phyloP scores from a whole-genome alignment of 495 filamentous ascomycete species.

The Talaromyces borbonicus region DNA sequence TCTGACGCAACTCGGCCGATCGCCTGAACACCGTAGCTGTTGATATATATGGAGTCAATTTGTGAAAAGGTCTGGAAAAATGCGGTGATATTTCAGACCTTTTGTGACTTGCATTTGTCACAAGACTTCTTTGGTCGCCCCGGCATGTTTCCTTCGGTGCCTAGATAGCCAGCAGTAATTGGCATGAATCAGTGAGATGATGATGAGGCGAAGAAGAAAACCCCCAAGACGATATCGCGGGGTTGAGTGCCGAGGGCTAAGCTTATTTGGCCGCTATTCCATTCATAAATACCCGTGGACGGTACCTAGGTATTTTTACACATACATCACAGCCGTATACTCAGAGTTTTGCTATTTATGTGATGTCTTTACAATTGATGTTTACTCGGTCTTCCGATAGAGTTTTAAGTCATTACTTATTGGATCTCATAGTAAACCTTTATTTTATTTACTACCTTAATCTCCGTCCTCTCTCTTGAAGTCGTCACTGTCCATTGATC shows the following conservation, averaged over 20 bases:
- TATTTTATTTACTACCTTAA: background rate
- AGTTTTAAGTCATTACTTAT: background rate
- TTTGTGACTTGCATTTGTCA: background rate
- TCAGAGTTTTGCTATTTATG: background rate
- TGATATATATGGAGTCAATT: no score
- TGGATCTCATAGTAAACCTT: background rate
- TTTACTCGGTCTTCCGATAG: background rate
- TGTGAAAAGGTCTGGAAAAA: no score
- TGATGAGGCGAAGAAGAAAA: background rate
- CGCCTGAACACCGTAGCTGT: no score
- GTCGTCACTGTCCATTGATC: background rate
- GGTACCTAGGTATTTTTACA: no score
- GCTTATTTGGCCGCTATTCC: background rate
- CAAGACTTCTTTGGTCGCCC: background rate
- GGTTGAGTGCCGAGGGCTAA: background rate
- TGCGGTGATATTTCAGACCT: background rate
- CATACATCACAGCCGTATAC: conserved; percentile 1
- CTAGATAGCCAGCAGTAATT: background rate
- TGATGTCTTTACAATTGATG: background rate
- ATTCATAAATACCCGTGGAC: background rate
- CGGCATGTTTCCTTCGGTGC: background rate
- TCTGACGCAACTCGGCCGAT: no score
- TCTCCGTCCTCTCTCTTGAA: background rate
- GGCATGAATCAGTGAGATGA: background rate
- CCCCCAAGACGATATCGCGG: background rate